Conservation (phyloP, 2,329 filamentous ascomycete genomes). For the Drechslerella coelobrocha region DNA sequence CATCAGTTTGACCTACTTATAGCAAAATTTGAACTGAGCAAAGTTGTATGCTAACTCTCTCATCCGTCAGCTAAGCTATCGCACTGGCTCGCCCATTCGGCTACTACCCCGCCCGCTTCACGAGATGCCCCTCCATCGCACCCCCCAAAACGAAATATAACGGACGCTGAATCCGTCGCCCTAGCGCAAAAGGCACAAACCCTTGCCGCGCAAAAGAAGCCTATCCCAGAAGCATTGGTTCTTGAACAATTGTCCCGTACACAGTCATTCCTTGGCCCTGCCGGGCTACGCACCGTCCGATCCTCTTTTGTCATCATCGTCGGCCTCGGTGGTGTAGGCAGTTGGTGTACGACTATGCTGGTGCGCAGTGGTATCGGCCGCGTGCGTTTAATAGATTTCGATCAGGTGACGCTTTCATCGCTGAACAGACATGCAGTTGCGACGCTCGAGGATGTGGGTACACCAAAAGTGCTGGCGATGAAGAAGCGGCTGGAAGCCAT, state of each 20-base stretch:
- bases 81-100: conserved; percentile 48
- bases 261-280: conserved; percentile 83
- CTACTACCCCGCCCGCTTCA: conserved; percentile 27
- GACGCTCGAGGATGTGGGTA: conserved; percentile 90
- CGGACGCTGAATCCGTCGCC: conserved; percentile 66
- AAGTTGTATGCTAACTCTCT: conserved; percentile 16
- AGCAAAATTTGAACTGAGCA: background rate
- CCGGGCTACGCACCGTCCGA: conserved; percentile 79
- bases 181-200: conserved; percentile 66
- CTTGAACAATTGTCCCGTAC: conserved; percentile 94
- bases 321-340: conserved; percentile 92
- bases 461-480: conserved; percentile 87
- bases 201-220: conserved; percentile 36
- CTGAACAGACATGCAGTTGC: conserved; percentile 96
- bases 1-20: background rate
- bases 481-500: conserved; percentile 81
- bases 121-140: conserved; percentile 24
- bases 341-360: conserved; percentile 84
- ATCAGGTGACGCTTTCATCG: conserved; percentile 93
- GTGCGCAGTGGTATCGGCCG: conserved; percentile 87
- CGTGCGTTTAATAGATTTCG: conserved; percentile 90
- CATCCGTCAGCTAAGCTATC: conserved; percentile 49
- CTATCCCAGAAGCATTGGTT: conserved; percentile 73
- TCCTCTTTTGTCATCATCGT: conserved; percentile 85
- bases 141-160: conserved; percentile 25